phyloP scores from a whole-genome alignment of 164 flowering plant genomes.

The Cinnamomum chago region DNA sequence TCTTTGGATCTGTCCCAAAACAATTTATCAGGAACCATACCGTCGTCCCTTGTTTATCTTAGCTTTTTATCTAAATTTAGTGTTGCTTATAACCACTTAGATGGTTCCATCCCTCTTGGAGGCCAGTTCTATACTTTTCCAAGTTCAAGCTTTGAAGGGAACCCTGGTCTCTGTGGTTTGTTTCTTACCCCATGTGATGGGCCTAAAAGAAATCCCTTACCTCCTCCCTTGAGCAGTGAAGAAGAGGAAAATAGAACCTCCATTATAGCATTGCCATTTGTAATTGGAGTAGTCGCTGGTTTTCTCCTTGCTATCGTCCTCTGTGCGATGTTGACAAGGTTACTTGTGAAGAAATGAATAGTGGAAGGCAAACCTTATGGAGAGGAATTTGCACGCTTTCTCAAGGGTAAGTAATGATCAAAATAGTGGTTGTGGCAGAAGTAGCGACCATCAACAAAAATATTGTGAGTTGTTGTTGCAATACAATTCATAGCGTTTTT shows the following conservation, averaged over 20 bases:
- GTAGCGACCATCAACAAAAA: no score
- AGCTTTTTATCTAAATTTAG: conserved; percentile 28
- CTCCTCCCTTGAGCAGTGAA: background rate
- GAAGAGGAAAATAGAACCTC: background rate
- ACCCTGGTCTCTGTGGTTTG: conserved; percentile 38
- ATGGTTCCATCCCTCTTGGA: conserved; percentile 57
- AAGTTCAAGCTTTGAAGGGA: conserved; percentile 58
- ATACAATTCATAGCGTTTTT: no score
- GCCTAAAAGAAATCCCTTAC: background rate
- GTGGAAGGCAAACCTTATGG: no score
- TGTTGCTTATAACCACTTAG: conserved; percentile 69
- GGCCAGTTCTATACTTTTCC: conserved; percentile 70
- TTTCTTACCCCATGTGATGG: conserved; percentile 19
- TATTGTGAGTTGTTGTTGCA: no score
- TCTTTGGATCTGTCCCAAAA: conserved; percentile 21
- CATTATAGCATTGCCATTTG: conserved; percentile 35
- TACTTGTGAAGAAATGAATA: no score
- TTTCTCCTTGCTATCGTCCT: conserved; percentile 39
- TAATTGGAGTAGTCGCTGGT: conserved; percentile 45
- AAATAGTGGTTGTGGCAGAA: no score
- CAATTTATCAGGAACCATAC: conserved; percentile 20
- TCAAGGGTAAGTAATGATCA: no score
- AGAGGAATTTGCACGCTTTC: no score
- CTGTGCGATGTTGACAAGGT: background rate
- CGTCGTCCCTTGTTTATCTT: conserved; percentile 16